A percentile compares a stretch with the other conserved stretches of the same genome.
Conservation (phyloP, 352 stramenopile species). For the Phytophthora podocarpi region DNA sequence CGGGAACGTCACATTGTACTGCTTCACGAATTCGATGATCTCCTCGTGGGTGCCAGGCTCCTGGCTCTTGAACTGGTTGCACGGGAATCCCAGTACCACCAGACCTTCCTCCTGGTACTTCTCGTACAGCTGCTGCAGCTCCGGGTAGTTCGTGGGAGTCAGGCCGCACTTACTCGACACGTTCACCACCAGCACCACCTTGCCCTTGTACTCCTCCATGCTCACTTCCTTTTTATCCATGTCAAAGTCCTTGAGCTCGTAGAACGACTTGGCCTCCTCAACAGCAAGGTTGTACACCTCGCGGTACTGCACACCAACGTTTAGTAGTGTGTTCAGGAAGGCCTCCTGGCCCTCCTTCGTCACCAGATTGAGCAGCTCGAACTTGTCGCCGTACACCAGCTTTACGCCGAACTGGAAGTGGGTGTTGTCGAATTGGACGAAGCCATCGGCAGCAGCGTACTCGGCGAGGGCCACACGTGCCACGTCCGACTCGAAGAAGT, state of each 20-base stretch:
- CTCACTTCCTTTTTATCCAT: constrained; percentile 69
- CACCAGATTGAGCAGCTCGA: constrained; percentile 46
- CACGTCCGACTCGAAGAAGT: constrained; percentile 51
- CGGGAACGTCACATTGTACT: constrained; percentile 52
- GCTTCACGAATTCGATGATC: constrained; percentile 67
- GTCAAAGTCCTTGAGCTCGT: constrained; percentile 76
- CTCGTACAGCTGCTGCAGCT: constrained; percentile 75
- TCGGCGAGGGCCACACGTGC: constrained; percentile 30
- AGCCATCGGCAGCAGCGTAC: constrained; percentile 37
- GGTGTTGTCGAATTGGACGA: constrained; percentile 49
- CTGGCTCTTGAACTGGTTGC: constrained; percentile 82
- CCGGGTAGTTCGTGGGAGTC: constrained; percentile 87
- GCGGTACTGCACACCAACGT: constrained; percentile 55
- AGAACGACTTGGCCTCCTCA: constrained; percentile 63
- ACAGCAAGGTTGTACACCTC: constrained; percentile 46
- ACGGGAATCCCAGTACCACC: constrained; percentile 85
- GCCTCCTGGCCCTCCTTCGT: constrained; percentile 49
- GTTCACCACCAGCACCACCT: constrained; percentile 78
- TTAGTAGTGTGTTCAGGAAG: constrained; percentile 57
- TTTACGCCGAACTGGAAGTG: constrained; percentile 57
- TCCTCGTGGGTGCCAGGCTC: constrained; percentile 77
- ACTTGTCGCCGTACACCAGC: constrained; percentile 45
- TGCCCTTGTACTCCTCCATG: constrained; percentile 74
- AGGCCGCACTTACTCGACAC: constrained; percentile 86
- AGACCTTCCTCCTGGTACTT: constrained; percentile 74